Conservation (phyloP, 805 yeast species). For the Yamadazyma paraphyllophila region DNA sequence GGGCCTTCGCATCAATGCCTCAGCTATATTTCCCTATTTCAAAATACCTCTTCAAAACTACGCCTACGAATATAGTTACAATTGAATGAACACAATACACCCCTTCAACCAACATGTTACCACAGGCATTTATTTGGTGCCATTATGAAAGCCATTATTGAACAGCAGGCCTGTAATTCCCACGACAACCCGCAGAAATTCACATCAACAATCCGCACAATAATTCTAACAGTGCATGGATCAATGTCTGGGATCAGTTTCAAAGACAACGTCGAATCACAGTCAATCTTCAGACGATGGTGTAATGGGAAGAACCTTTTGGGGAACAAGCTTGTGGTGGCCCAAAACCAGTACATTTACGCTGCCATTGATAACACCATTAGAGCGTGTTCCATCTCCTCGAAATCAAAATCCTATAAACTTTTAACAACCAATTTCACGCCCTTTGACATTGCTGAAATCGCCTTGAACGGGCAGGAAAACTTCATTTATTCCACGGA, state of each 20-base stretch:
- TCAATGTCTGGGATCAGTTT: neutral
- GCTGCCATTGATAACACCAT: conserved; percentile 31
- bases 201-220: no score
- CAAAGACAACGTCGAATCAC: conserved; percentile 6
- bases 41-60: no score
- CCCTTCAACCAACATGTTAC: no score
- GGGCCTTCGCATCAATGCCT: no score
- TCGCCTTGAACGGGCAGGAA: conserved; percentile 41
- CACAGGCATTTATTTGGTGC: no score
- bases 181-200: no score
- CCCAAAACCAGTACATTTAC: conserved; percentile 26
- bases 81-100: no score
- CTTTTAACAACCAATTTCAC: conserved; percentile 6
- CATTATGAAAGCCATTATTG: no score
- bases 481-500: conserved; percentile 31
- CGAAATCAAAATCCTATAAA: conserved; percentile 20
- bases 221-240: no score
- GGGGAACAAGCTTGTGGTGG: conserved; percentile 9
- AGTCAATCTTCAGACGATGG: conserved; percentile 12
- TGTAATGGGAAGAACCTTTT: neutral
- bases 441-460: conserved; percentile 26
- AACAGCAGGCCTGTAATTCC: no score
- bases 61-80: no score
- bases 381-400: conserved; percentile 27
- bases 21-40: no score